phyloP scores from a whole-genome alignment of 371 early-diverging fungal genomes.

The Entomophthora muscae region DNA sequence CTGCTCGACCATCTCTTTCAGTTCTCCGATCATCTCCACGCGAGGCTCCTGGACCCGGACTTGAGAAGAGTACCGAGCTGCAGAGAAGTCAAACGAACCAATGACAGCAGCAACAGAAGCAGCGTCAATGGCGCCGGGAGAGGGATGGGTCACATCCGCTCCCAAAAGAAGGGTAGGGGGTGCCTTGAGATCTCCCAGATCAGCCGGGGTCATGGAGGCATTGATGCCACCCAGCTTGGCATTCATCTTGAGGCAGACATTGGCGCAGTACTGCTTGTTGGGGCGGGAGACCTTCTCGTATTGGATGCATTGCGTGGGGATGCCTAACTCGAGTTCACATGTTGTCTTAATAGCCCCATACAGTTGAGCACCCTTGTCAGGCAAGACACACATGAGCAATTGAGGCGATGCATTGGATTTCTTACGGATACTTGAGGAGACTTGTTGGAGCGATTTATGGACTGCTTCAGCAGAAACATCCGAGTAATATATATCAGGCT shows the following conservation, averaged over 20 bases:
- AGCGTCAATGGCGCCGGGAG: slow-evolving; percentile 39
- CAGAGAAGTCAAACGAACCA: slow-evolving; percentile 72
- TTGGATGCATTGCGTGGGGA: slow-evolving; percentile 85
- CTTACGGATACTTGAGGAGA: slow-evolving; percentile 47
- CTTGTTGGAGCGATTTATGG: slow-evolving; percentile 49
- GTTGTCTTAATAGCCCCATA: slow-evolving; percentile 91
- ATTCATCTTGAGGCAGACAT: slow-evolving; percentile 76
- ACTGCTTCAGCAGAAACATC: slow-evolving; percentile 35
- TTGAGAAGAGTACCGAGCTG: slow-evolving; percentile 62
- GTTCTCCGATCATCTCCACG: slow-evolving; percentile 73
- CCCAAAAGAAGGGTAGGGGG: slow-evolving; percentile 81
- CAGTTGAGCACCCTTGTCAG: slow-evolving; percentile 62
- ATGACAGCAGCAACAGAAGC: slow-evolving; percentile 85
- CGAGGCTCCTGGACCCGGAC: slow-evolving; percentile 69
- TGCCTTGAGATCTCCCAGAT: slow-evolving; percentile 36
- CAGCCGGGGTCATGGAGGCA: slow-evolving; percentile 22
- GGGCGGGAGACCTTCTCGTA: slow-evolving; percentile 41
- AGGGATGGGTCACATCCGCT: slow-evolving; percentile 87
- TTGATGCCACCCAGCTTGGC: slow-evolving; percentile 75
- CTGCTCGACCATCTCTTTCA: slow-evolving; percentile 64
- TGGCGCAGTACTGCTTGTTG: slow-evolving; percentile 49
- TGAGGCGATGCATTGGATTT: slow-evolving; percentile 54
- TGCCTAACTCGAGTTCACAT: slow-evolving; percentile 74
- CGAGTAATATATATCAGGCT: slow-evolving; percentile 52
- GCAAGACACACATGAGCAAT: slow-evolving; percentile 63